These are phyloP conservation scores for Tinospora cordifolia DNA, from an alignment of 164 flowering plant genomes.

Conservation along the genomic window DNA sequence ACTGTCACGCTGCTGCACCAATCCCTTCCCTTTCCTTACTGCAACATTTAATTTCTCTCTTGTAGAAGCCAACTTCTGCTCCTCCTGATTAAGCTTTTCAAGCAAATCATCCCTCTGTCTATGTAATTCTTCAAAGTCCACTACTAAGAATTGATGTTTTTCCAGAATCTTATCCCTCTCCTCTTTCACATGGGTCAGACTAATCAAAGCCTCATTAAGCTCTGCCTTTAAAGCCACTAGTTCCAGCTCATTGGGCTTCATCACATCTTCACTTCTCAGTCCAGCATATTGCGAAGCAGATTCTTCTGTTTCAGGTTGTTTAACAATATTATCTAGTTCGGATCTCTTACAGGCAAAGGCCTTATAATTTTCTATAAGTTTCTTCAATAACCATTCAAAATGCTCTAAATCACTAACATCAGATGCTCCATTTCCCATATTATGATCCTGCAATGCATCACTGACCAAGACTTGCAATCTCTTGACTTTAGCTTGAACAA, in stretches of 20 bases:
- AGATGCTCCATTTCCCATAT: constrained; percentile 22
- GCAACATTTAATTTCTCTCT: constrained; percentile 95
- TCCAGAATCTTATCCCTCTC: constrained; percentile 52
- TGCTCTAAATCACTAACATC: constrained; percentile 25
- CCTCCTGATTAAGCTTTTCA: constrained; percentile 63
- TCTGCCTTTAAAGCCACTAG: constrained; percentile 36
- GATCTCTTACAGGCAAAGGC: constrained; percentile 24
- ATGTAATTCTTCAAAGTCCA: constrained; percentile 41
- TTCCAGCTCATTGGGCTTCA: constrained; percentile 28
- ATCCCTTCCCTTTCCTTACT: constrained; percentile 85
- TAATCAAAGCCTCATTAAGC: constrained; percentile 47
- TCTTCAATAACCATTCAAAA: constrained; percentile 49
- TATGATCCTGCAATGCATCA: constrained; percentile 49
- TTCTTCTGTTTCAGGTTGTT: constrained; percentile 15
- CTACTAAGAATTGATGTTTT: constrained; percentile 36
- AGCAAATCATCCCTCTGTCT: constrained; percentile 45
- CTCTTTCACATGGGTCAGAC: constrained; percentile 41
- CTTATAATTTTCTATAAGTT: constrained; percentile 47
- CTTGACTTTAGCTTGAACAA: constrained; percentile 37
- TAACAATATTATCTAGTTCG: constrained; percentile 14
- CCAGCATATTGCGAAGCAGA: constrained; percentile 13
- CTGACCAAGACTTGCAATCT: constrained; percentile 44
- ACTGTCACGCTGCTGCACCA: constrained; percentile 89
- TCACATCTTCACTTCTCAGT: constrained; percentile 12
- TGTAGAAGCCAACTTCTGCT: constrained; percentile 69